Conservation (phyloP, 2,329 filamentous ascomycete species). For the Pleoardoris graminearum region DNA sequence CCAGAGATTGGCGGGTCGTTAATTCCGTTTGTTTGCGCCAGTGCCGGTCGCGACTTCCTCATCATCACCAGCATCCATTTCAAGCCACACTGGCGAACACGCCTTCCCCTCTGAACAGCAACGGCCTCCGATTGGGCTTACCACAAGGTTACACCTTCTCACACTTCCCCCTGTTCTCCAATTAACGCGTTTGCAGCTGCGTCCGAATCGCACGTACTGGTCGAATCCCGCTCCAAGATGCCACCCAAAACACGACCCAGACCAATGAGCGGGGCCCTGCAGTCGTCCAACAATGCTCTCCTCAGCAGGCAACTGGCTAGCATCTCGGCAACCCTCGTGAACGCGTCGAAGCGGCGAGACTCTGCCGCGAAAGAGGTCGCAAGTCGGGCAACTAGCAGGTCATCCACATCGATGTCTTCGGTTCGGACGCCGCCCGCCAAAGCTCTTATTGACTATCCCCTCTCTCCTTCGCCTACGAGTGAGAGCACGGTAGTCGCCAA, state of each 20-base stretch:
- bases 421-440: not conserved
- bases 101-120: no score
- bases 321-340: constrained; percentile 21
- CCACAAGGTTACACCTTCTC: not conserved
- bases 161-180: not conserved
- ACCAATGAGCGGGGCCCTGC: constrained; percentile 9
- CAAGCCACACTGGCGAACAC: no score
- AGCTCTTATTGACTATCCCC: not conserved
- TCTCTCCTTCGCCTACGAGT: not conserved
- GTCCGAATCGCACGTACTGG: not conserved
- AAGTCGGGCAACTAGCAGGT: not conserved
- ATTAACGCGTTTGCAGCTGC: not conserved
- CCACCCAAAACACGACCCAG: not conserved
- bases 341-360: constrained; percentile 20
- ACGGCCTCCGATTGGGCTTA: no score
- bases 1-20: no score
- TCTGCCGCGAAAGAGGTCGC: constrained; percentile 7
- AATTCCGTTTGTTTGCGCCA: not conserved
- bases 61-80: no score
- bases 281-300: not conserved
- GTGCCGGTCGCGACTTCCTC: not conserved
- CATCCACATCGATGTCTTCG: not conserved
- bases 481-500: no score
- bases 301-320: constrained; percentile 21
- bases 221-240: not conserved